These are phyloP conservation scores for Daedaleopsis nitida DNA, from an alignment of 768 basidiomycete genomes.

Conservation along the genomic window DNA sequence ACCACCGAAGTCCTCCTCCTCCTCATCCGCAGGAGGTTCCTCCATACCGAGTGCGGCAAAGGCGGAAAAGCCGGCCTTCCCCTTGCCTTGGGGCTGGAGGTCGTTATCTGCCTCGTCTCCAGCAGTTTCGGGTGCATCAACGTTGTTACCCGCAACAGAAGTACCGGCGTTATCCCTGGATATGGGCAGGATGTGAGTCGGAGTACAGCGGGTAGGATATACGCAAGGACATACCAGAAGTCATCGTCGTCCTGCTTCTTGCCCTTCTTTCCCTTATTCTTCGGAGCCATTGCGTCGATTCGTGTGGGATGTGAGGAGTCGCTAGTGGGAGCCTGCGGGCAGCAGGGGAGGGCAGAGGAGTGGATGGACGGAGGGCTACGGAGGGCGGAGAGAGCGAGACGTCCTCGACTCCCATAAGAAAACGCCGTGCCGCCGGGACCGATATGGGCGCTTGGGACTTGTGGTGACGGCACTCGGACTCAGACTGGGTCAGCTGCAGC, in stretches of 20 bases:
- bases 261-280: constrained; percentile 85
- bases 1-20: constrained; percentile 23
- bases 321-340: background rate
- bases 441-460: background rate
- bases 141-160: constrained; percentile 47
- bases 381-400: background rate
- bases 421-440: background rate
- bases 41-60: constrained; percentile 53
- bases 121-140: constrained; percentile 27
- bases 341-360: background rate
- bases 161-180: constrained; percentile 68
- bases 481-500: background rate
- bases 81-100: constrained; percentile 30
- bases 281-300: constrained; percentile 51
- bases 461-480: background rate
- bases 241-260: constrained; percentile 83
- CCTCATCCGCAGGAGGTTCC: constrained; percentile 28
- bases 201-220: constrained; percentile 13
- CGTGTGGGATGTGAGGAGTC: background rate
- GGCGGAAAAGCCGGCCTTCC: constrained; percentile 45
- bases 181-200: background rate
- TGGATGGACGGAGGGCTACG: background rate
- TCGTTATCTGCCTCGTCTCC: constrained; percentile 47
- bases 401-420: background rate
- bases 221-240: constrained; percentile 58